These are phyloP conservation scores for Pichia sp. DNA, from an alignment of 1,139 yeast genomes.

Conservation along the genomic window DNA sequence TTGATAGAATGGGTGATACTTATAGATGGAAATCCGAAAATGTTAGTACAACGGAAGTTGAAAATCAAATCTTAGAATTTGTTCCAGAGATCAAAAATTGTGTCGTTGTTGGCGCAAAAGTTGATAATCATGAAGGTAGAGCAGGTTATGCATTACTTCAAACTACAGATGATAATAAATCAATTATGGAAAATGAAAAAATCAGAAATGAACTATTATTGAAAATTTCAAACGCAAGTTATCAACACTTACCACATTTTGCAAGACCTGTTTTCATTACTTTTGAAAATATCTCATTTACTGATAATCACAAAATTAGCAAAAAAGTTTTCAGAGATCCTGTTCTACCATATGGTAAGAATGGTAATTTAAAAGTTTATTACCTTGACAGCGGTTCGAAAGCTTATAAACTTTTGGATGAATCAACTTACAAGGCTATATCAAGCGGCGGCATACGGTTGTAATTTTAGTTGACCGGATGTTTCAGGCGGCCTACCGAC, in stretches of 20 bases:
- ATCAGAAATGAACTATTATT: slow-evolving; percentile 30
- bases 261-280: slow-evolving; percentile 84
- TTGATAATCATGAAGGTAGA: slow-evolving; percentile 89
- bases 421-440: slow-evolving; percentile 15
- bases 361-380: slow-evolving; percentile 55
- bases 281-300: slow-evolving; percentile 56
- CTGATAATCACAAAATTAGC: slow-evolving; percentile 83
- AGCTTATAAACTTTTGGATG: slow-evolving; percentile 37
- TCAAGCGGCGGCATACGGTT: slow-evolving; percentile 21
- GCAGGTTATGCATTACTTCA: slow-evolving; percentile 87
- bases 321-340: slow-evolving; percentile 75
- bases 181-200: slow-evolving; percentile 28
- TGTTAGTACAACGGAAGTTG: slow-evolving; percentile 91
- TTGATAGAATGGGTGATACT: slow-evolving; percentile 92
- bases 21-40: slow-evolving; percentile 97
- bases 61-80: slow-evolving; percentile 47
- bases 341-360: slow-evolving; percentile 64
- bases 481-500: too few relatives aligned
- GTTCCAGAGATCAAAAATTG: slow-evolving; percentile 54
- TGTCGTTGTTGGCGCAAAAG: slow-evolving; percentile 84
- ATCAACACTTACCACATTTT: slow-evolving; percentile 63
- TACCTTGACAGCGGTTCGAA: slow-evolving; percentile 51
- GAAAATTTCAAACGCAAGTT: slow-evolving; percentile 37
- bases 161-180: slow-evolving; percentile 35
- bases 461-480: slow-evolving; percentile 1